A percentile compares a stretch with the other conserved stretches of the same genome.
Evolutionary conservation across 257 asterid species (phyloP).

Genomic region (Knoxia roxburghii): DNA sequence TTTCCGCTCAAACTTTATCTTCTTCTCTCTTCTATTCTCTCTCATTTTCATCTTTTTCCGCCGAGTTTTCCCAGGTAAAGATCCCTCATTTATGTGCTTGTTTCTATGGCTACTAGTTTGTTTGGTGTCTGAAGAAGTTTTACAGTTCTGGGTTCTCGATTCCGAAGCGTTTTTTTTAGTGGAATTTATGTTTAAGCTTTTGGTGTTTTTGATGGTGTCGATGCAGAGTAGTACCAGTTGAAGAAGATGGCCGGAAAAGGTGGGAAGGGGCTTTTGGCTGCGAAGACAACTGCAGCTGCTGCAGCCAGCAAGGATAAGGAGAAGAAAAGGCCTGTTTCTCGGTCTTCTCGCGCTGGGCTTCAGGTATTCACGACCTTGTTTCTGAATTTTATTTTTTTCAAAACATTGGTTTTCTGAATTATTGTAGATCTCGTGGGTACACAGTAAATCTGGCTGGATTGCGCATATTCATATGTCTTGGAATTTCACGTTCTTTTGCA

Average conservation of each 20-base stretch:
- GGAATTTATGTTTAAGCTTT: background rate
- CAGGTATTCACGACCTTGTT: constrained; percentile 38
- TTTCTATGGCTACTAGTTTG: too few relatives aligned
- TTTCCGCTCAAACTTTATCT: background rate
- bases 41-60: background rate
- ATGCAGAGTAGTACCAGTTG: background rate
- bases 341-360: constrained; percentile 92
- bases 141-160: too few relatives aligned
- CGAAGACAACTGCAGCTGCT: constrained; percentile 77
- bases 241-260: constrained; percentile 89
- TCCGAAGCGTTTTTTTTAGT: too few relatives aligned
- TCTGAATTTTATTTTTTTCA: background rate
- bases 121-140: too few relatives aligned
- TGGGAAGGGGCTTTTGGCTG: constrained; percentile 92
- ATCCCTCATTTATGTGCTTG: too few relatives aligned
- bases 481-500: background rate
- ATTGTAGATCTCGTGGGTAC: constrained; percentile 1
- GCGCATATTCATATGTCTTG: background rate
- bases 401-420: too few relatives aligned
- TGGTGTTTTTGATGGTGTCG: background rate
- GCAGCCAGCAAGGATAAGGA: constrained; percentile 79
- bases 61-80: background rate
- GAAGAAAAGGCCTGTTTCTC: constrained; percentile 75
- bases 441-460: background rate
- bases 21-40: background rate